phyloP scores from a whole-genome alignment of 1,139 yeast genomes.

The Suhomyces maxii region DNA sequence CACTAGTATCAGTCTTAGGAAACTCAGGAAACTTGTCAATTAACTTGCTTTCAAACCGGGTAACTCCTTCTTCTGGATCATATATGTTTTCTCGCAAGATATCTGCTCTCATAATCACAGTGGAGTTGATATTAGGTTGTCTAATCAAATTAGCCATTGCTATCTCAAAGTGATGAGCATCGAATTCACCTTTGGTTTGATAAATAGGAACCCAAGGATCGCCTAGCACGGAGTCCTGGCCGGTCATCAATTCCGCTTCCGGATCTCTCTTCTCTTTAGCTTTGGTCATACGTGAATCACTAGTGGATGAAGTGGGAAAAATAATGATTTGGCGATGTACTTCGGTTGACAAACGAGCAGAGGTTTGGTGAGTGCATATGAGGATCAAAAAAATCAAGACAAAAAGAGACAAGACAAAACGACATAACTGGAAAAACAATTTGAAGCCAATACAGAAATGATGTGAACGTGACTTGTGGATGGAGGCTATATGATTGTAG shows the following conservation, averaged over 20 bases:
- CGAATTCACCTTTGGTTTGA: conserved; percentile 45
- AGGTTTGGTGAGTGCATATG: neutral
- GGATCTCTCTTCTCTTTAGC: neutral
- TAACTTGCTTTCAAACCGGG: conserved; percentile 33
- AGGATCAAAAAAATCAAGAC: neutral
- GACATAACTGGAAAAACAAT: too few relatives aligned
- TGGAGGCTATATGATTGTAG: too few relatives aligned
- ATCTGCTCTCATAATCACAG: conserved; percentile 88
- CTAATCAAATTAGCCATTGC: conserved; percentile 82
- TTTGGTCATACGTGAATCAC: neutral
- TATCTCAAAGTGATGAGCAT: conserved; percentile 56
- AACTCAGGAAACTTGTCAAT: conserved; percentile 36
- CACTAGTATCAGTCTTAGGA: conserved; percentile 25
- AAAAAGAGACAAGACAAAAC: neutral
- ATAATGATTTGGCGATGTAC: neutral
- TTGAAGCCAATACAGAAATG: too few relatives aligned
- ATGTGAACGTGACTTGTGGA: too few relatives aligned
- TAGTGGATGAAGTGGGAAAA: neutral
- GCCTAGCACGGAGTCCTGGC: conserved; percentile 52
- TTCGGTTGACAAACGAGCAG: neutral
- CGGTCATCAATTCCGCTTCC: conserved; percentile 2
- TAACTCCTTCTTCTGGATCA: conserved; percentile 38
- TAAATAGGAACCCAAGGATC: conserved; percentile 64
- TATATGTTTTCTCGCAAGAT: conserved; percentile 58
- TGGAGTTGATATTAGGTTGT: conserved; percentile 90